phyloP scores from a whole-genome alignment of 2,329 filamentous ascomycete genomes.

The Herpotrichia juniperi region DNA sequence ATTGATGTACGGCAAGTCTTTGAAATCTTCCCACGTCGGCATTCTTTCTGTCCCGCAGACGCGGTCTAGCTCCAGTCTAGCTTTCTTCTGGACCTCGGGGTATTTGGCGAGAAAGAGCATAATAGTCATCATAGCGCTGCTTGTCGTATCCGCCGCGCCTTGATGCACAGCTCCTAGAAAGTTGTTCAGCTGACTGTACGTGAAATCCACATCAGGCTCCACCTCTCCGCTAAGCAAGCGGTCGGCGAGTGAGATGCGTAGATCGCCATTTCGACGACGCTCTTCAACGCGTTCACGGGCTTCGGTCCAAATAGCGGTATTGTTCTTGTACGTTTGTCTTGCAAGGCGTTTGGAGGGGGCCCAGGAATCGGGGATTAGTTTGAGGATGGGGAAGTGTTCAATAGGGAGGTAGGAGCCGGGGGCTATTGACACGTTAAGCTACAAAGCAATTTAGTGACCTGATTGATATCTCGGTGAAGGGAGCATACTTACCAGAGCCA shows the following conservation, averaged over 20 bases:
- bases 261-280: constrained; percentile 11
- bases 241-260: constrained; percentile 16
- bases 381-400: constrained; percentile 19
- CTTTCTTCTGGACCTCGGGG: constrained; percentile 10
- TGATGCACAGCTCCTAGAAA: constrained; percentile 15
- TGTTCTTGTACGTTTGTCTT: constrained; percentile 2
- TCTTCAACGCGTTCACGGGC: constrained; percentile 11
- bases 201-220: constrained; percentile 8
- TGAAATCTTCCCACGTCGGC: constrained; percentile 15
- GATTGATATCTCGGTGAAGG: no score
- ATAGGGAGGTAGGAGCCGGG: constrained; percentile 13
- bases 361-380: constrained; percentile 15
- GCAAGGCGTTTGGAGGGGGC: constrained; percentile 8
- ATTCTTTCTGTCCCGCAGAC: constrained; percentile 21
- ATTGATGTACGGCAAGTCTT: constrained; percentile 24
- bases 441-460: neutral
- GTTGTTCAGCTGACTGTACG: constrained; percentile 7
- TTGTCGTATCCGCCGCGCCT: constrained; percentile 15
- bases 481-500: constrained; percentile 5
- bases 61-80: constrained; percentile 17
- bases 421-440: constrained; percentile 11
- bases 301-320: constrained; percentile 12
- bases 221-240: constrained; percentile 8
- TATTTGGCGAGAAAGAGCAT: constrained; percentile 12
- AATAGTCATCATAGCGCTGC: constrained; percentile 5